Conservation (phyloP, 2,329 filamentous ascomycete genomes). For the Colletotrichum plurivorum region DNA sequence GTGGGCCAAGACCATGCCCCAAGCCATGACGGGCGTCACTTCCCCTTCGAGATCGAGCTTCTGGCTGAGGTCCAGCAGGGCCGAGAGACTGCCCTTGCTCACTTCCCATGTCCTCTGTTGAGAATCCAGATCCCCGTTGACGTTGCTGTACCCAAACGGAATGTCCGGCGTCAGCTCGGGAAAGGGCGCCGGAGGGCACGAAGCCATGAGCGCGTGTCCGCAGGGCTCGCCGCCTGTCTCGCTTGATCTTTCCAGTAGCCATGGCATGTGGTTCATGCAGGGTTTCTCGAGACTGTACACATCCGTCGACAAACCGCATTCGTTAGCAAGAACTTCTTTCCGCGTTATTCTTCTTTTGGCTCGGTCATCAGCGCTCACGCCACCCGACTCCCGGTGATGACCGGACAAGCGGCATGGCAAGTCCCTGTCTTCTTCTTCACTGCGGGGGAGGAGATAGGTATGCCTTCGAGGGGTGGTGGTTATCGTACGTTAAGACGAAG, state of each 20-base stretch:
- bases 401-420: constrained; percentile 33
- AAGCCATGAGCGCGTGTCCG: constrained; percentile 94
- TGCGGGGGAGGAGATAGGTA: constrained; percentile 76
- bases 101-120: constrained; percentile 85
- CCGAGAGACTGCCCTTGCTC: constrained; percentile 81
- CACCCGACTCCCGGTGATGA: constrained; percentile 34
- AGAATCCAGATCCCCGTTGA: constrained; percentile 57
- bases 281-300: constrained; percentile 85
- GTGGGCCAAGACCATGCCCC: constrained; percentile 84
- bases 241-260: constrained; percentile 74
- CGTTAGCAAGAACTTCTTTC: constrained; percentile 58
- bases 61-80: constrained; percentile 86
- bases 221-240: constrained; percentile 78
- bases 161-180: constrained; percentile 63
- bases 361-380: constrained; percentile 28
- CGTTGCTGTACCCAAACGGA: constrained; percentile 65
- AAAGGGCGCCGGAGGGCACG: constrained; percentile 81
- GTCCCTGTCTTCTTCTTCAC: constrained; percentile 50
- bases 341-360: constrained; percentile 29
- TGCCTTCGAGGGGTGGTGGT: constrained; percentile 69
- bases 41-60: constrained; percentile 88
- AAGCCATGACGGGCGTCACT: constrained; percentile 96
- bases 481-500: constrained; percentile 90
- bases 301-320: constrained; percentile 52
- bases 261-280: constrained; percentile 92